Conservation (phyloP, 768 basidiomycete species). For the Collybia mongolica region DNA sequence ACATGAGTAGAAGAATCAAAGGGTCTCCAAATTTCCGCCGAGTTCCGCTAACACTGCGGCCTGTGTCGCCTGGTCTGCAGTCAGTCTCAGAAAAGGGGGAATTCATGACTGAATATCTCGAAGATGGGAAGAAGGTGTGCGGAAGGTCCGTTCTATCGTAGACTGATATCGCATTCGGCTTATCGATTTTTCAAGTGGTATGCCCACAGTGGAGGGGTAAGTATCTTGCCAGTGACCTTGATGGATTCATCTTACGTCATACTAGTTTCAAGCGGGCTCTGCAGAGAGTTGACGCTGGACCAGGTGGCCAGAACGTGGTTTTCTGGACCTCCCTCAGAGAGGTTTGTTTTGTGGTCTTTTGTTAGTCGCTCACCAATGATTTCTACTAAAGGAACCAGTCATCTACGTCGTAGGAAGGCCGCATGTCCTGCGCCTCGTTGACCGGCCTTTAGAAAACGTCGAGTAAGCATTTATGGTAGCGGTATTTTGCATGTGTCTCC, state of each 20-base stretch:
- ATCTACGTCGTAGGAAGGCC: constrained; percentile 85
- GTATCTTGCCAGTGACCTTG: background rate
- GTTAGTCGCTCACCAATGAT: background rate
- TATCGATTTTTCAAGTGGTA: constrained; percentile 56
- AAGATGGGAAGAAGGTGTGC: constrained; percentile 64
- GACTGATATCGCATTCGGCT: too few relatives aligned
- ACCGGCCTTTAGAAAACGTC: constrained; percentile 90
- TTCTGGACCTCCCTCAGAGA: constrained; percentile 97
- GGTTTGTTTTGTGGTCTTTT: constrained; percentile 34
- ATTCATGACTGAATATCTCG: constrained; percentile 32
- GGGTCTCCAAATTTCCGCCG: constrained; percentile 94
- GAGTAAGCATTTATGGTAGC: constrained; percentile 57
- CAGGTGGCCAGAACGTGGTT: constrained; percentile 70
- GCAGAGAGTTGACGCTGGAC: constrained; percentile 75
- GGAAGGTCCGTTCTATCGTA: constrained; percentile 54
- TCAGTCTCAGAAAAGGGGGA: constrained; percentile 30
- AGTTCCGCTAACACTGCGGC: constrained; percentile 61
- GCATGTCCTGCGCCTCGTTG: constrained; percentile 86
- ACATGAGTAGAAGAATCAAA: constrained; percentile 68
- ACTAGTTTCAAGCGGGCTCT: constrained; percentile 76
- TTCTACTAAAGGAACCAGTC: constrained; percentile 74
- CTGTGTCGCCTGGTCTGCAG: constrained; percentile 23
- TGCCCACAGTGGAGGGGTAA: constrained; percentile 92
- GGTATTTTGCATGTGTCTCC: background rate
- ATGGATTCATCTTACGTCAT: background rate